Conservation (phyloP, 1,284 basidiomycete genomes). For the Cystobasidiaceae sp. region DNA sequence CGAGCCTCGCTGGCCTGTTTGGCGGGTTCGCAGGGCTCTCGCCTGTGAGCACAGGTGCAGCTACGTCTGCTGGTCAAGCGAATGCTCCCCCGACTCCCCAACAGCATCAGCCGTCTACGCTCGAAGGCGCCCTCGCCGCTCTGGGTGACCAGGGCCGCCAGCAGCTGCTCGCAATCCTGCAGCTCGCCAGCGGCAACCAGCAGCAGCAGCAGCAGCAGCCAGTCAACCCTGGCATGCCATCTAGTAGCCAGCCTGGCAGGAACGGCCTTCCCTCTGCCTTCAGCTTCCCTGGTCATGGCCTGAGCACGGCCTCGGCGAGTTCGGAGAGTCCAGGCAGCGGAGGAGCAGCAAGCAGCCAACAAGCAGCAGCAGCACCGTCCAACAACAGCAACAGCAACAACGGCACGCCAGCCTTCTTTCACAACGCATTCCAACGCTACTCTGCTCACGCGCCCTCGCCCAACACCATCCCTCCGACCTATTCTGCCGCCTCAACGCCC, state of each 20-base stretch:
- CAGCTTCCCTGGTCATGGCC: too few relatives aligned
- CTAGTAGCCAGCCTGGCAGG: too few relatives aligned
- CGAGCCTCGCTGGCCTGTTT: not conserved
- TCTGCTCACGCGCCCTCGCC: not conserved
- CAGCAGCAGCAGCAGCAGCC: not conserved
- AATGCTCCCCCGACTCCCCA: not conserved
- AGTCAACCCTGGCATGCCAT: not conserved
- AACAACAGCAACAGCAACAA: not conserved
- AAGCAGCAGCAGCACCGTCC: too few relatives aligned
- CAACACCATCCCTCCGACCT: not conserved
- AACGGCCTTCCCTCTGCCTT: too few relatives aligned
- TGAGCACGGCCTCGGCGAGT: too few relatives aligned
- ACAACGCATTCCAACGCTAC: not conserved
- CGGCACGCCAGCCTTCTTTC: not conserved
- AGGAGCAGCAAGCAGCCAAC: too few relatives aligned
- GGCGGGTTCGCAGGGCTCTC: not conserved
- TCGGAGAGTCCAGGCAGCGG: too few relatives aligned
- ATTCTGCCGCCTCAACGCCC: not conserved
- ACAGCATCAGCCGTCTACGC: not conserved
- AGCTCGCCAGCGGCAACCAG: conserved; percentile 8
- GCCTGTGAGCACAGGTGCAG: not conserved
- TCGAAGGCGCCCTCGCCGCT: conserved; percentile 23
- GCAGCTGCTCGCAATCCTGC: conserved; percentile 28
- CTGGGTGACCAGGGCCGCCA: conserved; percentile 20
- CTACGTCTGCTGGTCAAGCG: not conserved